A percentile compares a stretch with the other conserved stretches of the same genome.
Evolutionary conservation across 495 filamentous ascomycete genomes (phyloP).

Genomic region (Massariosphaeria phaeospora): DNA sequence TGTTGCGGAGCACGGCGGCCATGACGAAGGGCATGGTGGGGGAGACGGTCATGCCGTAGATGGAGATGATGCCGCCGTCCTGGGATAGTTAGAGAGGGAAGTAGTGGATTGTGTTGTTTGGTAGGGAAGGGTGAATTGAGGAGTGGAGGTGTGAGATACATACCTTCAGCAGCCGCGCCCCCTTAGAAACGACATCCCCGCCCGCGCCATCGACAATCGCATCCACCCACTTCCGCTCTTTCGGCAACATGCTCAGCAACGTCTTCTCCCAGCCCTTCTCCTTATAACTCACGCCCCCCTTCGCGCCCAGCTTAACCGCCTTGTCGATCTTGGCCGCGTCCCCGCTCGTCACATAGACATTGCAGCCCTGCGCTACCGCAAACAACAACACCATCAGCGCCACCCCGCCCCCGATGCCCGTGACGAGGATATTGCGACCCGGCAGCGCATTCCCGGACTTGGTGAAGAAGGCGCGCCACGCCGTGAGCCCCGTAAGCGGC

Average conservation of each 20-base stretch:
- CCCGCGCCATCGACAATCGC: conserved; percentile 45
- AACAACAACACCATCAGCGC: conserved; percentile 43
- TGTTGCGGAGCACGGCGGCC: conserved; percentile 42
- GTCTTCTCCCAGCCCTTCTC: conserved; percentile 45
- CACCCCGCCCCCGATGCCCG: conserved; percentile 45
- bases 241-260: conserved; percentile 35
- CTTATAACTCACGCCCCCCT: conserved; percentile 43
- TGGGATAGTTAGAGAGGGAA: too few species aligned
- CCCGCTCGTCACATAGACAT: conserved; percentile 42
- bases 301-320: conserved; percentile 41
- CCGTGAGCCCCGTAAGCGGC: conserved; percentile 79
- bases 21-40: conserved; percentile 43
- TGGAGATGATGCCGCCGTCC: conserved; percentile 40
- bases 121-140: neutral
- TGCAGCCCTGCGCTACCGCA: conserved; percentile 36
- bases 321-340: conserved; percentile 42
- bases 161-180: conserved; percentile 39
- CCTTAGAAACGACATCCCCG: conserved; percentile 40
- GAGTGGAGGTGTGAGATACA: neutral
- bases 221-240: conserved; percentile 37
- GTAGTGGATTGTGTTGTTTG: too few species aligned
- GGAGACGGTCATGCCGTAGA: conserved; percentile 42
- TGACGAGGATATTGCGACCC: conserved; percentile 42
- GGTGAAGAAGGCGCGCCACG: conserved; percentile 72
- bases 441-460: conserved; percentile 45